These are phyloP conservation scores for Naganishia kalamii DNA, from an alignment of 768 basidiomycete species.

Conservation along the genomic window DNA sequence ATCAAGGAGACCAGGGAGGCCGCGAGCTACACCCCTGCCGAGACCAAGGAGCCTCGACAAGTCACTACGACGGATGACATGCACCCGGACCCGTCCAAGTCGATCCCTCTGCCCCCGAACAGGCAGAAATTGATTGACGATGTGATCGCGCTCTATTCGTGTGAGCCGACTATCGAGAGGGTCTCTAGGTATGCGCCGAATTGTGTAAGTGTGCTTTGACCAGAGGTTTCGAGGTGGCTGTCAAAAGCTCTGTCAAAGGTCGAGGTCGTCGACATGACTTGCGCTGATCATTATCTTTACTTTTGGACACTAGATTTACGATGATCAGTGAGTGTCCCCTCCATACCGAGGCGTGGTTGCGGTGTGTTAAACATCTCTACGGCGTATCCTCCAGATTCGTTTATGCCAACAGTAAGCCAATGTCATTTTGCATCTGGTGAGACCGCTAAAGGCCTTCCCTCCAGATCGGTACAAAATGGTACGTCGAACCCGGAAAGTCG, in stretches of 20 bases:
- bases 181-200: slow-evolving; percentile 47
- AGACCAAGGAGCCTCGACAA: slow-evolving; percentile 49
- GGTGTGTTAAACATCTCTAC: background rate
- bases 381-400: slow-evolving; percentile 36
- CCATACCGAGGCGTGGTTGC: background rate
- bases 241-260: background rate
- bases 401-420: slow-evolving; percentile 41
- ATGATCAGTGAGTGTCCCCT: slow-evolving; percentile 38
- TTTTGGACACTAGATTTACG: slow-evolving; percentile 31
- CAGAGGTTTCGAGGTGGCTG: too few relatives aligned
- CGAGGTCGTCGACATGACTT: too few relatives aligned
- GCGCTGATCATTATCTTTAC: too few relatives aligned
- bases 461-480: slow-evolving; percentile 46
- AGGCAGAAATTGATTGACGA: slow-evolving; percentile 49
- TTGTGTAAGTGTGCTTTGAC: background rate
- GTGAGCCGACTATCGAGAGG: slow-evolving; percentile 48
- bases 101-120: slow-evolving; percentile 47
- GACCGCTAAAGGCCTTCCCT: background rate
- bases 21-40: slow-evolving; percentile 46
- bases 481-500: background rate
- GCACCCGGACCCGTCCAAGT: slow-evolving; percentile 47
- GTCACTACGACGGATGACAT: slow-evolving; percentile 41
- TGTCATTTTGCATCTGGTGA: slow-evolving; percentile 18
- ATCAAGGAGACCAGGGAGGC: slow-evolving; percentile 33
- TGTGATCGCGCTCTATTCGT: slow-evolving; percentile 49